A percentile compares a stretch with the other conserved stretches of the same genome.
Evolutionary conservation across 768 basidiomycete species (phyloP).

Genomic region (Rhodotorula diobovata): DNA sequence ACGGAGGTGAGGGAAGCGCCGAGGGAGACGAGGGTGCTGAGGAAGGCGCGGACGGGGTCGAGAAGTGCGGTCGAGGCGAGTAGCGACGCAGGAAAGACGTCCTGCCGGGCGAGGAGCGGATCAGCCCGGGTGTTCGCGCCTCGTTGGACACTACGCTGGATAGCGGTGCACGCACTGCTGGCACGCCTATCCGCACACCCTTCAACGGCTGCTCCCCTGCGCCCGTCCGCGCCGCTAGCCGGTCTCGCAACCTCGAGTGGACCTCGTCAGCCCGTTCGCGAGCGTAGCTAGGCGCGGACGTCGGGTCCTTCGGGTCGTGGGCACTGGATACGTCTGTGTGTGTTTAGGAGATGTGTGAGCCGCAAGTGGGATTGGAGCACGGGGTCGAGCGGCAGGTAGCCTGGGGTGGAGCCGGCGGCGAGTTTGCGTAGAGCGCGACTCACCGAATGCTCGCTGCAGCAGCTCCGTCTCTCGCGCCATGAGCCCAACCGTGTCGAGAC

Average conservation of each 20-base stretch:
- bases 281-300: slow-evolving; percentile 16
- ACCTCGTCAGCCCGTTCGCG: background rate
- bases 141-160: too few species aligned
- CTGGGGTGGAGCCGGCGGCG: background rate
- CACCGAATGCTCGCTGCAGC: slow-evolving; percentile 63
- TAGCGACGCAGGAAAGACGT: slow-evolving; percentile 68
- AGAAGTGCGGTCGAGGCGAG: slow-evolving; percentile 47
- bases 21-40: slow-evolving; percentile 48
- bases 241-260: background rate
- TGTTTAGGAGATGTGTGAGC: background rate
- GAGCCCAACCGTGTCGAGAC: slow-evolving; percentile 88
- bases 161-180: slow-evolving; percentile 1
- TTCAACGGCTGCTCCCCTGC: background rate
- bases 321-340: background rate
- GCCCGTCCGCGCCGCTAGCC: background rate
- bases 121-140: slow-evolving; percentile 48
- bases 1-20: slow-evolving; percentile 71
- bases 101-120: slow-evolving; percentile 44
- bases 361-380: too few species aligned
- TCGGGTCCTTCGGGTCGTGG: slow-evolving; percentile 36
- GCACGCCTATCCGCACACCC: slow-evolving; percentile 30
- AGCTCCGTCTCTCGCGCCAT: slow-evolving; percentile 58
- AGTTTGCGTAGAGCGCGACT: too few species aligned
- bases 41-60: slow-evolving; percentile 51
- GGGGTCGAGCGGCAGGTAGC: background rate